phyloP scores from a whole-genome alignment of 2,329 filamentous ascomycete species.

The Colletotrichum lini region DNA sequence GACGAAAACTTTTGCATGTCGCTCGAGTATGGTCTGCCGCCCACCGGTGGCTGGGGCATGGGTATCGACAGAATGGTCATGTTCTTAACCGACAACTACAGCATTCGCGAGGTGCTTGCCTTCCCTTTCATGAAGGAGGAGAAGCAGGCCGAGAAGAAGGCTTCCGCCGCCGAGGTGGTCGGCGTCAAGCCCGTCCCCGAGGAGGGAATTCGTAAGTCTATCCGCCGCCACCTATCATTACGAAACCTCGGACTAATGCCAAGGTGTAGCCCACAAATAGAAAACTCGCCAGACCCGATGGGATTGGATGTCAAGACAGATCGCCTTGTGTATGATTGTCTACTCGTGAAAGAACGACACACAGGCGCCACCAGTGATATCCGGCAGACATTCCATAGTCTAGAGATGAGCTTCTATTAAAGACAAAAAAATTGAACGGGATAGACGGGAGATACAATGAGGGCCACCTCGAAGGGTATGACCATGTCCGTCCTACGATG shows the following conservation, averaged over 20 bases:
- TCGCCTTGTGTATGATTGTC: slow-evolving; percentile 22
- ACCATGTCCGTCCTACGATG: background rate
- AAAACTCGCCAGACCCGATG: background rate
- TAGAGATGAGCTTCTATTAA: slow-evolving; percentile 41
- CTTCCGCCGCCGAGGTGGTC: slow-evolving; percentile 75
- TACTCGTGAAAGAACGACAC: slow-evolving; percentile 14
- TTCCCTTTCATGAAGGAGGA: slow-evolving; percentile 99
- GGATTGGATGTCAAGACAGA: slow-evolving; percentile 34
- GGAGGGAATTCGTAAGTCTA: slow-evolving; percentile 65
- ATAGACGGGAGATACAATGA: slow-evolving; percentile 11
- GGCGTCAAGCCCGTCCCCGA: slow-evolving; percentile 71
- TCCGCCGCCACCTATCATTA: background rate
- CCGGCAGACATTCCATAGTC: slow-evolving; percentile 40
- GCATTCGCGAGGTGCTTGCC: slow-evolving; percentile 94
- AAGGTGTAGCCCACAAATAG: slow-evolving; percentile 43
- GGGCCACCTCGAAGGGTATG: slow-evolving; percentile 27
- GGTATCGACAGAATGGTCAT: slow-evolving; percentile 95
- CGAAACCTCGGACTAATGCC: background rate
- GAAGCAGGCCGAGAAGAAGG: slow-evolving; percentile 61
- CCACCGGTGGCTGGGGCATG: slow-evolving; percentile 96
- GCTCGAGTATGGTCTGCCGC: slow-evolving; percentile 83
- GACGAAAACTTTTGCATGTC: slow-evolving; percentile 96
- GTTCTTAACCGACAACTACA: slow-evolving; percentile 94
- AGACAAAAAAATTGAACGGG: slow-evolving; percentile 9
- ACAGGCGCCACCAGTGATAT: slow-evolving; percentile 31